These are phyloP conservation scores for Cubamyces lactineus DNA, from an alignment of 768 basidiomycete genomes.

Conservation along the genomic window DNA sequence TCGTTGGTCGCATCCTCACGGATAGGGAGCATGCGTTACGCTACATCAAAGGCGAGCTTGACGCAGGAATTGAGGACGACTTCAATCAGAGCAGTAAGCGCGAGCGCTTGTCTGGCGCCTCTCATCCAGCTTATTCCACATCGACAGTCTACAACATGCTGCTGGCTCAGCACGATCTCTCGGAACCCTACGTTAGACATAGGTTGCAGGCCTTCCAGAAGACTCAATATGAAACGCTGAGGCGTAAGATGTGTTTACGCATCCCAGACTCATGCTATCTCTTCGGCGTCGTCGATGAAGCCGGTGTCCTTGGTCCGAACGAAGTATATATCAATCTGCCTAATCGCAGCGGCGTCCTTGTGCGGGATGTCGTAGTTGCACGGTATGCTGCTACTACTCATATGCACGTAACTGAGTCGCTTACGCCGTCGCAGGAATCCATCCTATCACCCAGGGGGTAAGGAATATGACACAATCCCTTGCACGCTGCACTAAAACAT, in stretches of 20 bases:
- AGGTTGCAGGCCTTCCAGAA: constrained; percentile 16
- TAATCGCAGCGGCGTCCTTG: constrained; percentile 11
- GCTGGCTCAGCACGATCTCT: constrained; percentile 14
- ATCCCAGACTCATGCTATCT: constrained; percentile 21
- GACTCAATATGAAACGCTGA: constrained; percentile 15
- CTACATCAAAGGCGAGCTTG: constrained; percentile 23
- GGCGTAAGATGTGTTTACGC: constrained; percentile 19
- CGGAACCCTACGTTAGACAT: constrained; percentile 16
- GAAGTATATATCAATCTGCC: constrained; percentile 28
- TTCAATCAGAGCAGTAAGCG: constrained; percentile 16
- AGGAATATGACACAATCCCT: background rate
- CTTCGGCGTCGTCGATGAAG: constrained; percentile 25
- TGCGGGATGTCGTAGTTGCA: constrained; percentile 14
- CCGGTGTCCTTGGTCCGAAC: constrained; percentile 19
- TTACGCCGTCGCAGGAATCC: constrained; percentile 7
- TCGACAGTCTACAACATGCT: constrained; percentile 11
- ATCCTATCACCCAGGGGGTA: constrained; percentile 24
- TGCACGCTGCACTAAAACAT: no score
- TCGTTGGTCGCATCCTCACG: constrained; percentile 17
- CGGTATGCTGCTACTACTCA: background rate
- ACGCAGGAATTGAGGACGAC: constrained; percentile 14
- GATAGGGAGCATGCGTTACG: constrained; percentile 20
- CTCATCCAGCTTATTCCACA: no score
- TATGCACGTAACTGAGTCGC: background rate
- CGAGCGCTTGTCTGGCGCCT: no score